phyloP scores from a whole-genome alignment of 495 filamentous ascomycete genomes.

The Cryomyces minteri region DNA sequence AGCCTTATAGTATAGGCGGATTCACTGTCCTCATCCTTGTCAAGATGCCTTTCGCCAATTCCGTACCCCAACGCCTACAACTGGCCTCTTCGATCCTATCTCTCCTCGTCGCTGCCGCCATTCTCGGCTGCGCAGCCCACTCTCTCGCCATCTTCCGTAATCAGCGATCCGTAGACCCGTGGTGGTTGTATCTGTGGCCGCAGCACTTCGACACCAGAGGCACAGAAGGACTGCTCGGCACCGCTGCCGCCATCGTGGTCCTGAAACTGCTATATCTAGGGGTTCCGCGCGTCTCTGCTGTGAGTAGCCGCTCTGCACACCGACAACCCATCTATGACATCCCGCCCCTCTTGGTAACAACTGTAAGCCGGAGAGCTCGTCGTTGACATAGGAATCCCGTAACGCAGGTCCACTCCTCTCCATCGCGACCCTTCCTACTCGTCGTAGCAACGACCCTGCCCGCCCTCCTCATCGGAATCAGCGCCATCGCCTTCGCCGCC shows the following conservation, averaged over 20 bases:
- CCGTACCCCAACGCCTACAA: no score
- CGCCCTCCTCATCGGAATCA: constrained; percentile 9
- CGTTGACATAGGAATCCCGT: background rate
- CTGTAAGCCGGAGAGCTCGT: no score
- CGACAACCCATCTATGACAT: no score
- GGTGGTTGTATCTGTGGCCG: constrained; percentile 22
- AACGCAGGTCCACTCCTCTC: no score
- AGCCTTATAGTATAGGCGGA: no score
- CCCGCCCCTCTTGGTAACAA: no score
- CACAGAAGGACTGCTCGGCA: constrained; percentile 16
- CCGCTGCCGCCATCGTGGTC: constrained; percentile 9
- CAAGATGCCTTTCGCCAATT: no score
- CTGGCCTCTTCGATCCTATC: constrained; percentile 8
- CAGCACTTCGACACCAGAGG: constrained; percentile 17
- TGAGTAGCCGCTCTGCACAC: constrained; percentile 6
- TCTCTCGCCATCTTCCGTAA: constrained; percentile 15
- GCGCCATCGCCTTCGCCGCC: constrained; percentile 15
- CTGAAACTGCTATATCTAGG: constrained; percentile 11
- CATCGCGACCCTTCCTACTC: constrained; percentile 5
- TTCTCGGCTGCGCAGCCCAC: constrained; percentile 14
- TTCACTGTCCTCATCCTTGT: no score
- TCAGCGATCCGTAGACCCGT: constrained; percentile 16
- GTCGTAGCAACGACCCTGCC: constrained; percentile 11
- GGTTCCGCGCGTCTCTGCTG: constrained; percentile 8
- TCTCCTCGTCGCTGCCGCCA: constrained; percentile 8